Percentiles rank a stretch among this genome's conserved stretches.
Evolutionary conservation across 108 stramenopile species (phyloP).

Genomic region (Stephanodiscus triporus): DNA sequence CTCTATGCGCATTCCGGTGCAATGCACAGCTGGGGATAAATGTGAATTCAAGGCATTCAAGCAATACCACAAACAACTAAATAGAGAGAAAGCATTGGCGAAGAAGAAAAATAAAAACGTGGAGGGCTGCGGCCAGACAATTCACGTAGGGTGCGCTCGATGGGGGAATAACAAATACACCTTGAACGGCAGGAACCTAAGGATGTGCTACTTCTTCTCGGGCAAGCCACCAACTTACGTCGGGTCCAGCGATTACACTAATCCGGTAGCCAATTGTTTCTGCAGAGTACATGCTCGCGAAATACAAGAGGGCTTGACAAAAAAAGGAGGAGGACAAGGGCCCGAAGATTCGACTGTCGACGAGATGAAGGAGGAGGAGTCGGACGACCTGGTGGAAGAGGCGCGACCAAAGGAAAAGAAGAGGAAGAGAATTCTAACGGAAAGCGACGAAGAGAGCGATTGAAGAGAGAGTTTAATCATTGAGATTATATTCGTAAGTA

Average conservation of each 20-base stretch:
- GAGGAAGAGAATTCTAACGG: constrained; percentile 7
- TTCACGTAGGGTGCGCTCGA: constrained; percentile 14
- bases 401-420: constrained; percentile 7
- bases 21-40: constrained; percentile 18
- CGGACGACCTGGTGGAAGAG: not conserved
- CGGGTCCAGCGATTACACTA: not conserved
- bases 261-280: constrained; percentile 4
- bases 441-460: constrained; percentile 9
- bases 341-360: not conserved
- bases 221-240: constrained; percentile 7
- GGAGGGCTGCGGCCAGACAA: not conserved
- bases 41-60: constrained; percentile 10
- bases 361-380: not conserved
- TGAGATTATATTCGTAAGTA: not conserved
- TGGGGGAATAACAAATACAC: constrained; percentile 1
- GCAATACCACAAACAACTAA: not conserved
- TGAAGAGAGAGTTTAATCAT: not conserved
- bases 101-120: not conserved
- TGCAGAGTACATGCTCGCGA: constrained; percentile 4
- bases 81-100: not conserved
- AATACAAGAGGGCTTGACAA: not conserved
- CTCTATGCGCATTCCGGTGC: constrained; percentile 15
- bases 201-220: constrained; percentile 10
- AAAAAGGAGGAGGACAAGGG: not conserved
- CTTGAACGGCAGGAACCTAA: not conserved